Evolutionary conservation across 495 filamentous ascomycete genomes (phyloP).

Genomic region (Darksidea phi): DNA sequence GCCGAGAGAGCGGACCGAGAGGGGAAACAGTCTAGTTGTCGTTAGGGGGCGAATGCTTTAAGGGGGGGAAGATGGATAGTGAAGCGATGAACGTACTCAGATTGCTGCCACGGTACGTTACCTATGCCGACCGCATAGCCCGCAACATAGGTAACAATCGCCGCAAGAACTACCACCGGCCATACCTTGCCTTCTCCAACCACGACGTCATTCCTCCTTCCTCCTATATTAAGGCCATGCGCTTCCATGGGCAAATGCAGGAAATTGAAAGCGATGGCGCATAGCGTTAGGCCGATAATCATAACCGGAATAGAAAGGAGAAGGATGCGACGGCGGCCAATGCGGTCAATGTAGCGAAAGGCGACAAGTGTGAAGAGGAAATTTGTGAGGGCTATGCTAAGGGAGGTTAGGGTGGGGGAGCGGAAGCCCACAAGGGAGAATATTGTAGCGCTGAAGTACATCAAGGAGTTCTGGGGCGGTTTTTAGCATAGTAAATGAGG

Average conservation of each 20-base stretch:
- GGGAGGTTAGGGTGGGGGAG: slow-evolving; percentile 75
- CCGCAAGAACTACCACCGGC: slow-evolving; percentile 60
- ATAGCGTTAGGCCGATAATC: slow-evolving; percentile 66
- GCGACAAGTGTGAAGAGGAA: slow-evolving; percentile 76
- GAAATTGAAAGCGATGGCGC: slow-evolving; percentile 65
- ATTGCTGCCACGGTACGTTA: slow-evolving; percentile 91
- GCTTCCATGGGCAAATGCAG: slow-evolving; percentile 48
- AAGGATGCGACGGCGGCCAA: slow-evolving; percentile 78
- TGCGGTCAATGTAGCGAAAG: slow-evolving; percentile 72
- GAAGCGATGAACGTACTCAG: slow-evolving; percentile 51
- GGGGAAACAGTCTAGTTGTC: slow-evolving; percentile 61
- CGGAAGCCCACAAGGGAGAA: slow-evolving; percentile 78
- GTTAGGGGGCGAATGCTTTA: background rate
- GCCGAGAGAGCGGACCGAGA: slow-evolving; percentile 77
- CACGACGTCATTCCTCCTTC: background rate
- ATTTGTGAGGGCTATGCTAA: slow-evolving; percentile 81
- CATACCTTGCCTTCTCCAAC: slow-evolving; percentile 9
- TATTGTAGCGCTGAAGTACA: slow-evolving; percentile 94
- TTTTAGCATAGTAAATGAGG: background rate
- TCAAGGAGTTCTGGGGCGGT: slow-evolving; percentile 69
- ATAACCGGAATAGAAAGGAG: slow-evolving; percentile 85
- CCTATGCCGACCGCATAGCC: slow-evolving; percentile 86
- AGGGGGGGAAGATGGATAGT: background rate
- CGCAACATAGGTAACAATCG: slow-evolving; percentile 79
- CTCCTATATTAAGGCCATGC: background rate